Conservation (phyloP, 176 grass and related monocot genomes). For the Aechmea fasciata region DNA sequence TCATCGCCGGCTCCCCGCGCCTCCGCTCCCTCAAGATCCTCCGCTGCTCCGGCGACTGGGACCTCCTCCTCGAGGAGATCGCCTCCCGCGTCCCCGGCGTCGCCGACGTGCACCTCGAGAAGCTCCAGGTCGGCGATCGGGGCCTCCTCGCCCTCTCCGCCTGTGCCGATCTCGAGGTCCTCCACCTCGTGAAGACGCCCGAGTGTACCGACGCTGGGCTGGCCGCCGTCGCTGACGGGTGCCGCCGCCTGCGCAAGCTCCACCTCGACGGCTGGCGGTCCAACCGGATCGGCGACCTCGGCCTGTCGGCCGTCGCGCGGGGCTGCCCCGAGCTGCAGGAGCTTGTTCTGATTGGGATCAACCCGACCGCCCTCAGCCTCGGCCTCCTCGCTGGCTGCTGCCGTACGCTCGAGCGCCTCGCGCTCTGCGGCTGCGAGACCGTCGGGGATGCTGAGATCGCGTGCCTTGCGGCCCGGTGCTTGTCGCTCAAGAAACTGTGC, state of each 20-base stretch:
- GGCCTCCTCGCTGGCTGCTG: constrained; percentile 64
- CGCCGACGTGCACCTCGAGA: constrained; percentile 84
- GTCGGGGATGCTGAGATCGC: constrained; percentile 81
- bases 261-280: constrained; percentile 92
- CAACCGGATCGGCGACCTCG: constrained; percentile 64
- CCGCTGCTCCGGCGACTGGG: constrained; percentile 87
- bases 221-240: constrained; percentile 50
- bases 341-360: constrained; percentile 80
- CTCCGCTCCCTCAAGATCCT: constrained; percentile 74
- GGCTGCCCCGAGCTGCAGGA: constrained; percentile 67
- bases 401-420: constrained; percentile 66
- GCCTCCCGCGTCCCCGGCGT: constrained; percentile 28
- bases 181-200: constrained; percentile 80
- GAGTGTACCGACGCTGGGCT: constrained; percentile 84
- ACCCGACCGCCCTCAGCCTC: constrained; percentile 60
- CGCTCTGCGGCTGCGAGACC: constrained; percentile 74
- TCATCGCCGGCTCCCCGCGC: constrained; percentile 67
- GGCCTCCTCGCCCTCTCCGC: constrained; percentile 52
- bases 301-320: constrained; percentile 57
- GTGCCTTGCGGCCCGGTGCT: constrained; percentile 72
- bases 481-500: constrained; percentile 83
- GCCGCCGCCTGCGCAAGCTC: constrained; percentile 71
- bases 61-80: constrained; percentile 50
- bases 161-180: constrained; percentile 60
- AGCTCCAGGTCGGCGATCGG: constrained; percentile 81